Evolutionary conservation across 2,329 filamentous ascomycete species (phyloP).

Genomic region (Verticillium nonalfalfae): DNA sequence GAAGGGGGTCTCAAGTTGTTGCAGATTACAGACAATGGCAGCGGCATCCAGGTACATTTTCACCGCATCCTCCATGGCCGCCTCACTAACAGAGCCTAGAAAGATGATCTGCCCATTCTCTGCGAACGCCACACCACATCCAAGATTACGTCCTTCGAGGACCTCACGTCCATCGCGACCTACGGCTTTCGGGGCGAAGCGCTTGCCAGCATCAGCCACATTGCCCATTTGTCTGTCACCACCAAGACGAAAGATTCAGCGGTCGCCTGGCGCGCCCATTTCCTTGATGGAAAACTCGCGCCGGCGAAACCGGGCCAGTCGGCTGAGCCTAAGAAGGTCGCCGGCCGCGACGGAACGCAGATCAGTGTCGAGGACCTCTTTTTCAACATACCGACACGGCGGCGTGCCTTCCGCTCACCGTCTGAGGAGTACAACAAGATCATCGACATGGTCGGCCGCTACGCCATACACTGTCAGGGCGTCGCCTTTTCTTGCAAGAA

Average conservation of each 20-base stretch:
- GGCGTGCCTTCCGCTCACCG: constrained; percentile 81
- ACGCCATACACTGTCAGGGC: constrained; percentile 85
- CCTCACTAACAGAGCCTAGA: constrained; percentile 42
- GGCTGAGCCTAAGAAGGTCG: constrained; percentile 78
- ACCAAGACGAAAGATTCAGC: constrained; percentile 86
- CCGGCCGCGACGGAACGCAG: constrained; percentile 84
- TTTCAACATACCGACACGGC: constrained; percentile 87
- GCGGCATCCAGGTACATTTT: constrained; percentile 76
- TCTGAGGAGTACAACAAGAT: constrained; percentile 98
- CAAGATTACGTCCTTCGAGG: constrained; percentile 89
- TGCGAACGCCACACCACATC: constrained; percentile 97
- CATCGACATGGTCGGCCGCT: constrained; percentile 86
- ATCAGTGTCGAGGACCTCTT: constrained; percentile 97
- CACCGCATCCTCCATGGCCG: not conserved
- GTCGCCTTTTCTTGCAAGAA: constrained; percentile 97
- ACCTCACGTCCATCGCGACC: constrained; percentile 81
- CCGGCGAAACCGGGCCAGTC: constrained; percentile 83
- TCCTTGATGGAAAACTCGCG: constrained; percentile 73
- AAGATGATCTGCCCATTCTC: constrained; percentile 83
- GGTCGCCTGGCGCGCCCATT: constrained; percentile 86
- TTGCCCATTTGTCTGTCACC: constrained; percentile 90
- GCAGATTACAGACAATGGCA: constrained; percentile 96
- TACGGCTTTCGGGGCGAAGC: constrained; percentile 99
- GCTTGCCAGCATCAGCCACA: constrained; percentile 95
- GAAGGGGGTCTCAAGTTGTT: constrained; percentile 92